Percentiles rank a stretch among this genome's conserved stretches.
Evolutionary conservation across 1,284 basidiomycete species (phyloP).

Genomic region (Volvariella volvacea): DNA sequence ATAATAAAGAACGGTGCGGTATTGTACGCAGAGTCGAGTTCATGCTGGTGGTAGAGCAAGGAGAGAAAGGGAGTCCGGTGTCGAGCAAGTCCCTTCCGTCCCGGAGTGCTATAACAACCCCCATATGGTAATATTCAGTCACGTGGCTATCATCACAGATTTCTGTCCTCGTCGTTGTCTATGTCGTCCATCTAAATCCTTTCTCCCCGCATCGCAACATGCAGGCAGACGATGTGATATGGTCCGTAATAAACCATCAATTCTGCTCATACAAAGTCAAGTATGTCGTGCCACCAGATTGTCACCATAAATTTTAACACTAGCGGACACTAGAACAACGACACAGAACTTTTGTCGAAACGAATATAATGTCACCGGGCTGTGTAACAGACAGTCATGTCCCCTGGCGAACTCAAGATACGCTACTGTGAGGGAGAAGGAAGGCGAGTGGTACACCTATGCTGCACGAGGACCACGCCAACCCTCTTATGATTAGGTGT

Average conservation of each 20-base stretch:
- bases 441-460: constrained; percentile 51
- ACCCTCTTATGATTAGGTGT: constrained; percentile 47
- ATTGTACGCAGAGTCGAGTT: background rate
- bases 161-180: no score
- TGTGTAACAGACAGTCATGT: constrained; percentile 95
- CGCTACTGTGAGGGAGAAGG: constrained; percentile 94
- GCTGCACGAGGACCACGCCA: background rate
- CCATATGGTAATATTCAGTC: no score
- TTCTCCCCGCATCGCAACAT: constrained; percentile 27
- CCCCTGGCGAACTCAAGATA: constrained; percentile 96
- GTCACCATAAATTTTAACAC: constrained; percentile 7
- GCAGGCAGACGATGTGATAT: constrained; percentile 95
- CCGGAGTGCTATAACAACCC: no score
- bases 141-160: no score
- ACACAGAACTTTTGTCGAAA: constrained; percentile 98
- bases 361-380: constrained; percentile 98
- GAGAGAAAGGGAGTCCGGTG: no score
- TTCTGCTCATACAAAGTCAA: constrained; percentile 99
- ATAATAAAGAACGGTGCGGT: background rate
- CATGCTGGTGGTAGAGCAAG: no score
- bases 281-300: constrained; percentile 40
- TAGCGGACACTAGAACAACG: constrained; percentile 54
- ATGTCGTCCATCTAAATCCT: no score
- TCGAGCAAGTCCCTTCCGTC: no score
- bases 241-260: constrained; percentile 89